These are phyloP conservation scores for Rehmannia glutinosa DNA, from an alignment of 257 asterid genomes.

Conservation along the genomic window DNA sequence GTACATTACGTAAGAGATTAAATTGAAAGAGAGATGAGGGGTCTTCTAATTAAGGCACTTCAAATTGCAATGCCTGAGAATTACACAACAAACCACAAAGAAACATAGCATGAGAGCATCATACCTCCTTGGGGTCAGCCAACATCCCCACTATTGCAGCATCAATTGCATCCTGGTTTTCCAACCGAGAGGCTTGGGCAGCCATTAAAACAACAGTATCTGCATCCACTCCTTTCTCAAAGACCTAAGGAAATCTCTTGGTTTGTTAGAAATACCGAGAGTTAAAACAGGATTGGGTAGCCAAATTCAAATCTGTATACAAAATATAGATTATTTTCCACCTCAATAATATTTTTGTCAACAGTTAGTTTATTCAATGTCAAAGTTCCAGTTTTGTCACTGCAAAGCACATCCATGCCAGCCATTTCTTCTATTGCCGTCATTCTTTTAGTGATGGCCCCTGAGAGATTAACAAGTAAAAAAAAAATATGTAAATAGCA, in stretches of 20 bases:
- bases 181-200: conserved; percentile 83
- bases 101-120: neutral
- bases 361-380: conserved; percentile 73
- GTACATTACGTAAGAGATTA: conserved; percentile 5
- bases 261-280: neutral
- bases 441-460: conserved; percentile 94
- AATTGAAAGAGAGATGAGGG: neutral
- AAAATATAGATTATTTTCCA: conserved; percentile 12
- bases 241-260: no score
- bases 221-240: conserved; percentile 61
- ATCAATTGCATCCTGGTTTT: conserved; percentile 90
- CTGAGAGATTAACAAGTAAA: conserved; percentile 24
- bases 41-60: neutral
- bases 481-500: neutral
- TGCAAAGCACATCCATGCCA: conserved; percentile 92
- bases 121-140: conserved; percentile 78
- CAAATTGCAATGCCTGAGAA: neutral
- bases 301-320: neutral
- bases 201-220: conserved; percentile 84
- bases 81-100: neutral
- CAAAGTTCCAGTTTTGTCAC: conserved; percentile 87
- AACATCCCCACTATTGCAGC: conserved; percentile 76
- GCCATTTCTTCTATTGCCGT: conserved; percentile 97
- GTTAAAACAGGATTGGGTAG: neutral
- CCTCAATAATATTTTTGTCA: conserved; percentile 68